A percentile compares a stretch with the other conserved stretches of the same genome.
Conservation (phyloP, 2,329 filamentous ascomycete species). For the Plenodomus biglobosus region DNA sequence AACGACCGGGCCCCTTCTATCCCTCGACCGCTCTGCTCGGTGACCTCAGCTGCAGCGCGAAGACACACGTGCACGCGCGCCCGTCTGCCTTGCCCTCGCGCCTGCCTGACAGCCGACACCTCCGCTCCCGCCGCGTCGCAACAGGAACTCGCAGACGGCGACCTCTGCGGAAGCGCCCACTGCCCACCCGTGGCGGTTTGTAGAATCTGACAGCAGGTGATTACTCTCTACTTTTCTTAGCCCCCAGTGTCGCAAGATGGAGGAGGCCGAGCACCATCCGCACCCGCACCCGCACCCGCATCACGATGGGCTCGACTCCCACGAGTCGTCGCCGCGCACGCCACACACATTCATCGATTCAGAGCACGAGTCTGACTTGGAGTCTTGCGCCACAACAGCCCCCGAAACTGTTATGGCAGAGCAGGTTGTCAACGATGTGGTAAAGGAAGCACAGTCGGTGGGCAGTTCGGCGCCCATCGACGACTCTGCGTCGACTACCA, state of each 20-base stretch:
- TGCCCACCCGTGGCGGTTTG: slow-evolving; percentile 42
- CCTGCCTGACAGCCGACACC: slow-evolving; percentile 23
- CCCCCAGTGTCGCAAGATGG: slow-evolving; percentile 24
- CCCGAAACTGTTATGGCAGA: slow-evolving; percentile 70
- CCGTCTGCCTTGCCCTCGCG: slow-evolving; percentile 18
- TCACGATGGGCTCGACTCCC: slow-evolving; percentile 24
- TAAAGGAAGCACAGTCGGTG: slow-evolving; percentile 70
- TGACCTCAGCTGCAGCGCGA: slow-evolving; percentile 20
- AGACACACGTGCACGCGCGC: slow-evolving; percentile 21
- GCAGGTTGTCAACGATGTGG: slow-evolving; percentile 70
- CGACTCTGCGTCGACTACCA: slow-evolving; percentile 64
- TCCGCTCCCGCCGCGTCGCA: slow-evolving; percentile 39
- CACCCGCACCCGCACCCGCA: no score
- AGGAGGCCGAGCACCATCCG: slow-evolving; percentile 13
- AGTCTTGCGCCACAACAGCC: slow-evolving; percentile 44
- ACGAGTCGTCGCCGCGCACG: slow-evolving; percentile 17
- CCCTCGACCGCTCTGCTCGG: slow-evolving; percentile 26
- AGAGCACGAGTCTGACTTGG: slow-evolving; percentile 40
- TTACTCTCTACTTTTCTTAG: slow-evolving; percentile 32
- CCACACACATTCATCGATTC: slow-evolving; percentile 18
- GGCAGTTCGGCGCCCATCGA: slow-evolving; percentile 65
- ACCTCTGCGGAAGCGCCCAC: slow-evolving; percentile 47
- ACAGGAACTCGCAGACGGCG: slow-evolving; percentile 35
- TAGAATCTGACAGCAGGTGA: slow-evolving; percentile 46
- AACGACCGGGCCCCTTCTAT: slow-evolving; percentile 29